Evolutionary conservation across 176 grass and related monocot genomes (phyloP), one percentile per base, ranked within the genome.

Genomic region (Neostapfia colusana): DNA sequence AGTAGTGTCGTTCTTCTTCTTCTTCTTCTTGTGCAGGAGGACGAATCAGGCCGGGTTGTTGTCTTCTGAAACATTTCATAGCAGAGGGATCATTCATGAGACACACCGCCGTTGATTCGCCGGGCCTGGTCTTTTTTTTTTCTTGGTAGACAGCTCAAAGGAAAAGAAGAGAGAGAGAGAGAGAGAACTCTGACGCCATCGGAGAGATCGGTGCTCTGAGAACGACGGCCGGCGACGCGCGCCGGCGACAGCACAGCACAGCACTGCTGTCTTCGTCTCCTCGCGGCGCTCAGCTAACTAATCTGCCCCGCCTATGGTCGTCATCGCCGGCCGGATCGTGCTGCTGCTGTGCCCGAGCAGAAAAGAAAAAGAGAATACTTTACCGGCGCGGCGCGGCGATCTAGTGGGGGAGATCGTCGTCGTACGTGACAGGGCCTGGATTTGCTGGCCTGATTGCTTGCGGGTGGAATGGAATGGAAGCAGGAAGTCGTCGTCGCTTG

Each of bases 351-450:
- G 1, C 25, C 42, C 62, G 7, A 16, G 0, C 3, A 8, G 0
- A 16, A 48, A 16, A 16, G 15, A 44, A 44, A 44, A 44, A 13
- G 9, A 13, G 13, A 13, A 49, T 15, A 8, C 10, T 63, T 34
- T 14, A 54, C 7, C 14, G 35, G 26, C 67, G n/a, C n/a, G n/a
- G n/a, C n/a, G 31, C n/a, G 68, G 79, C 79, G 58, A 73, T 81
- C 79, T 73, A 54, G 58, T 8, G 69, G 79, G 69, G 48, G 63
- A 59, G 51, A 27, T 23, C 60, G 81, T 49, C 72, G 51, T 49
- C 72, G 28, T 83, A 60, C 72, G 15, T 60, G 54, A 48, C 54
- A 28, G 40, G 55, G 72, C 63, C 72, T 27, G 26, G 53, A 83
- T 75, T 76, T 49, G 50, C 40, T 59, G 42, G 28, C 6, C 46